Percentiles rank a stretch among this genome's conserved stretches.
These are phyloP conservation scores for Xylaria sp. DNA, from an alignment of 2,329 filamentous ascomycete genomes.

Conservation along the genomic window DNA sequence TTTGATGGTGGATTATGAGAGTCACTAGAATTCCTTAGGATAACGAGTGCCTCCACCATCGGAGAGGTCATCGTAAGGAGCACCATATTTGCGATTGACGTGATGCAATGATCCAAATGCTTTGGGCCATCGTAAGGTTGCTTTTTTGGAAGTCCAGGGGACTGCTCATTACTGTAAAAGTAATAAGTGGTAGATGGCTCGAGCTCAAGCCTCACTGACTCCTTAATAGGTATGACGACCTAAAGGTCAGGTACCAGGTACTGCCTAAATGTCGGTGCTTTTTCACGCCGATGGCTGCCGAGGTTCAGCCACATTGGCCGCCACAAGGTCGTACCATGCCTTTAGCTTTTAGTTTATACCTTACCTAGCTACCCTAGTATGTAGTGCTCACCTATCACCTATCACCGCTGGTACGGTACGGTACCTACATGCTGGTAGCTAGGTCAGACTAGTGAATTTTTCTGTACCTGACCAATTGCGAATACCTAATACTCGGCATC, in stretches of 20 bases:
- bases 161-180: background rate
- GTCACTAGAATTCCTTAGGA: constrained; percentile 44
- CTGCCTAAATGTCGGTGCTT: constrained; percentile 14
- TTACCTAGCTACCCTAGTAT: background rate
- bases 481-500: constrained; percentile 20
- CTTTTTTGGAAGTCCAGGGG: background rate
- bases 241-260: background rate
- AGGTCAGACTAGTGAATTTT: constrained; percentile 13
- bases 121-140: constrained; percentile 12
- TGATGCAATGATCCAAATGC: constrained; percentile 20
- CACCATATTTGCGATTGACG: constrained; percentile 67
- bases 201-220: constrained; percentile 20
- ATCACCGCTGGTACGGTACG: background rate
- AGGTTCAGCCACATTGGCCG: constrained; percentile 27
- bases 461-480: constrained; percentile 11
- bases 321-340: constrained; percentile 1
- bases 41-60: constrained; percentile 71
- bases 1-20: constrained; percentile 22
- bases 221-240: constrained; percentile 3
- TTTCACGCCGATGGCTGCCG: constrained; percentile 23
- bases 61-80: constrained; percentile 79
- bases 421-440: background rate
- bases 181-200: constrained; percentile 21
- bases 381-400: background rate
- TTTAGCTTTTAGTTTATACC: too few relatives aligned